Percentiles rank a stretch among this genome's conserved stretches.
phyloP scores from a whole-genome alignment of 192 early-diverging fungal species.

The Haplosporangium gracile region DNA sequence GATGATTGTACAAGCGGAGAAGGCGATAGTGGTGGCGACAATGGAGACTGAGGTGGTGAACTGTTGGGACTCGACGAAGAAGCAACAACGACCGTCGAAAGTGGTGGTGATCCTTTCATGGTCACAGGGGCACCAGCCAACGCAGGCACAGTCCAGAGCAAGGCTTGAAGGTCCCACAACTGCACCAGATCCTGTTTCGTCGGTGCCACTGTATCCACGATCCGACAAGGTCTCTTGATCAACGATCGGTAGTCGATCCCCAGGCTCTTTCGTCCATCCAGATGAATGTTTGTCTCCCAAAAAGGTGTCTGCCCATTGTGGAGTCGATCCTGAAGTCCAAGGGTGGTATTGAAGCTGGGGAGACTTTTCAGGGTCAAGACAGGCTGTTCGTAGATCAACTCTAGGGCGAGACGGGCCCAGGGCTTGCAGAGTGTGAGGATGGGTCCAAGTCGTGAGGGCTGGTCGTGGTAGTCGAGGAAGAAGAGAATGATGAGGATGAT shows the following conservation, averaged over 20 bases:
- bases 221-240: conserved; percentile 50
- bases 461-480: conserved; percentile 15
- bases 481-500: conserved; percentile 45
- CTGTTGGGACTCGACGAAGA: neutral
- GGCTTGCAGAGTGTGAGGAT: conserved; percentile 47
- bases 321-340: conserved; percentile 35
- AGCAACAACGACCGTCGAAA: neutral
- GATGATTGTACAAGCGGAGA: neutral
- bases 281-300: conserved; percentile 22
- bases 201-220: conserved; percentile 8
- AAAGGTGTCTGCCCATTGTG: conserved; percentile 18
- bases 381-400: conserved; percentile 38
- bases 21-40: neutral
- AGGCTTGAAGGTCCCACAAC: conserved; percentile 40
- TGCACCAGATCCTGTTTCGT: conserved; percentile 36
- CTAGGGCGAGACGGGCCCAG: conserved; percentile 42
- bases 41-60: neutral
- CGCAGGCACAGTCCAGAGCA: conserved; percentile 36
- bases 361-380: conserved; percentile 13
- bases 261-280: neutral
- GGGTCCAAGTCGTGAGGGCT: conserved; percentile 17
- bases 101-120: neutral
- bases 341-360: conserved; percentile 8
- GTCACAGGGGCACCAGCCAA: neutral
- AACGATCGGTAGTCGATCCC: conserved; percentile 37